Evolutionary conservation across 768 basidiomycete genomes (phyloP).

Genomic region (Saitozyma podzolica): DNA sequence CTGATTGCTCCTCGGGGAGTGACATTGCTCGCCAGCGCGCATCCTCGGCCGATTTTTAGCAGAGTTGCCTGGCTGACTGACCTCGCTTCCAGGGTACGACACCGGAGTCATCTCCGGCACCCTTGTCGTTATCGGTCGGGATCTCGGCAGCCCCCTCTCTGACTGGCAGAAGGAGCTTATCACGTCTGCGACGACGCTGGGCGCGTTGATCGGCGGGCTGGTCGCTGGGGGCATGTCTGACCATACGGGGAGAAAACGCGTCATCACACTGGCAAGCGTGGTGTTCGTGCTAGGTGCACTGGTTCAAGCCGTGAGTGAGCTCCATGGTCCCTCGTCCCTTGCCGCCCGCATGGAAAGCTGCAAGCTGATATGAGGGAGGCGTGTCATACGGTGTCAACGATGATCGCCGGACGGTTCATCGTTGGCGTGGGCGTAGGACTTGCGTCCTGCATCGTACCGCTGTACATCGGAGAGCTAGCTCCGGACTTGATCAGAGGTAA

Average conservation of each 20-base stretch:
- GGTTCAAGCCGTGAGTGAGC: slow-evolving; percentile 60
- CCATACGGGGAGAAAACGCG: slow-evolving; percentile 66
- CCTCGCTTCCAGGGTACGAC: slow-evolving; percentile 63
- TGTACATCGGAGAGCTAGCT: slow-evolving; percentile 81
- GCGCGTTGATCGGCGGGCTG: slow-evolving; percentile 73
- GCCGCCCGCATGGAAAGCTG: neutral
- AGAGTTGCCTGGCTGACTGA: neutral
- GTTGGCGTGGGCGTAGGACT: slow-evolving; percentile 72
- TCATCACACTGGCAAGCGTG: slow-evolving; percentile 67
- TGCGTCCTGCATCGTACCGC: slow-evolving; percentile 73
- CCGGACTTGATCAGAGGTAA: slow-evolving; percentile 60
- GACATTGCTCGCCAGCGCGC: neutral
- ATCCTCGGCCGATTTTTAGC: neutral
- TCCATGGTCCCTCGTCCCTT: neutral
- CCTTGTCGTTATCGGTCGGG: slow-evolving; percentile 69
- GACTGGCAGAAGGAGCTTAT: slow-evolving; percentile 74
- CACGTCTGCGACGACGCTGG: slow-evolving; percentile 74
- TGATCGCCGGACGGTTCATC: slow-evolving; percentile 74
- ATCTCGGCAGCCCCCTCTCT: slow-evolving; percentile 63
- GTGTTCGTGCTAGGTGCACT: slow-evolving; percentile 76
- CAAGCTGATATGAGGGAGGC: neutral
- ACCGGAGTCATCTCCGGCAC: slow-evolving; percentile 76
- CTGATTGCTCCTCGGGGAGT: too few species aligned
- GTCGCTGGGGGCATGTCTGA: slow-evolving; percentile 70
- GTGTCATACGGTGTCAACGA: slow-evolving; percentile 64